Conservation (phyloP, 257 asterid genomes). For the Gardenia jasminoides region DNA sequence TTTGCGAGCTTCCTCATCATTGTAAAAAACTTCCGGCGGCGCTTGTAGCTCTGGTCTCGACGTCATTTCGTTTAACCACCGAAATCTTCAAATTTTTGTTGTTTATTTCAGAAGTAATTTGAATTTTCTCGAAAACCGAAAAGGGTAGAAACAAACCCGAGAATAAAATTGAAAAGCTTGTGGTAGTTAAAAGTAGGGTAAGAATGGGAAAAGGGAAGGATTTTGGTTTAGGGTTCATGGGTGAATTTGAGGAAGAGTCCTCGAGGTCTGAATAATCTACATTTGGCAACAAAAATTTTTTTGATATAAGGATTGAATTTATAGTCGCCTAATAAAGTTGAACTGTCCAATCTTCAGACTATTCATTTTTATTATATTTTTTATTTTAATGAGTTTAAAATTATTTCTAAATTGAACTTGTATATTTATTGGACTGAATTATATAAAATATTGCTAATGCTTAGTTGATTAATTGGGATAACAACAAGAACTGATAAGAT, state of each 20-base stretch:
- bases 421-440: too few relatives aligned
- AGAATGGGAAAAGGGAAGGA: background rate
- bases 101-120: background rate
- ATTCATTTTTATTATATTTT: too few relatives aligned
- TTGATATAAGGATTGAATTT: too few relatives aligned
- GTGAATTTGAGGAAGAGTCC: background rate
- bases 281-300: background rate
- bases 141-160: background rate
- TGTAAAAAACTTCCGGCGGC: conserved; percentile 95
- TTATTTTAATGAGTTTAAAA: too few relatives aligned
- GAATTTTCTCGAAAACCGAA: background rate
- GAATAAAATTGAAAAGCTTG: too few relatives aligned
- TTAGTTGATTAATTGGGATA: too few relatives aligned
- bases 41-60: conserved; percentile 95
- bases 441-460: too few relatives aligned
- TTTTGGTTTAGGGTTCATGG: background rate
- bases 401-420: too few relatives aligned
- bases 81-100: background rate
- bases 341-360: too few relatives aligned
- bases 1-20: conserved; percentile 90
- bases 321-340: too few relatives aligned
- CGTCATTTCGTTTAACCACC: conserved; percentile 34
- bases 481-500: too few relatives aligned
- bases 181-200: background rate
- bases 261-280: background rate